These are phyloP conservation scores for Monilinia laxa DNA, from an alignment of 2,329 filamentous ascomycete genomes.

Conservation along the genomic window DNA sequence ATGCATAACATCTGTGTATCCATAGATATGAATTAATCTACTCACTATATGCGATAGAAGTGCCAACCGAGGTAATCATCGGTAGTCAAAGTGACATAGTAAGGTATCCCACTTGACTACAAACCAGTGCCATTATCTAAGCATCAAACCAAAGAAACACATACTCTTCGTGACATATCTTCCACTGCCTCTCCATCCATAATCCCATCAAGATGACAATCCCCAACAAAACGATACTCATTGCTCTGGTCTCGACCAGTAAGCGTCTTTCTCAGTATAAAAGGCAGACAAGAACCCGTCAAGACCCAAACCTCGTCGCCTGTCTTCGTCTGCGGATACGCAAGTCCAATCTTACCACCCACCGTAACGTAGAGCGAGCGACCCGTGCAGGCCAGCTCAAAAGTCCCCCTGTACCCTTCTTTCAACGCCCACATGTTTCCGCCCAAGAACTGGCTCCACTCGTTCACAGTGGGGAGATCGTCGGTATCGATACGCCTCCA, in stretches of 20 bases:
- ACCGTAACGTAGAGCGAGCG: background rate
- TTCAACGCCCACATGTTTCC: background rate
- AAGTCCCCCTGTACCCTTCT: background rate
- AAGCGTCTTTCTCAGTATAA: background rate
- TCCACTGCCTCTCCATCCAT: background rate
- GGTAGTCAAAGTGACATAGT: no score
- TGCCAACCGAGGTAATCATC: no score
- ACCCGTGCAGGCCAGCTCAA: background rate
- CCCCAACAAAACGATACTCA: background rate
- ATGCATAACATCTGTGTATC: no score
- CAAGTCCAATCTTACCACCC: background rate
- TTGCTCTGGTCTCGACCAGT: background rate
- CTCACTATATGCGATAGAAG: no score
- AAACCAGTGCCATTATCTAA: no score
- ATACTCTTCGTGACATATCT: no score
- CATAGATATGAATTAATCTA: no score
- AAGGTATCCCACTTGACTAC: no score
- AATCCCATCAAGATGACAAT: background rate
- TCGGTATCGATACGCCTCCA: background rate
- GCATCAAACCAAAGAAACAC: no score
- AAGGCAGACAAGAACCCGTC: no score
- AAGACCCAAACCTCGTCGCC: background rate
- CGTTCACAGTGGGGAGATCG: background rate
- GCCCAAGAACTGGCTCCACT: background rate
- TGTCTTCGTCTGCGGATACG: background rate